These are phyloP conservation scores for Aspergillus haitiensis DNA, from an alignment of 495 filamentous ascomycete genomes.

Conservation along the genomic window DNA sequence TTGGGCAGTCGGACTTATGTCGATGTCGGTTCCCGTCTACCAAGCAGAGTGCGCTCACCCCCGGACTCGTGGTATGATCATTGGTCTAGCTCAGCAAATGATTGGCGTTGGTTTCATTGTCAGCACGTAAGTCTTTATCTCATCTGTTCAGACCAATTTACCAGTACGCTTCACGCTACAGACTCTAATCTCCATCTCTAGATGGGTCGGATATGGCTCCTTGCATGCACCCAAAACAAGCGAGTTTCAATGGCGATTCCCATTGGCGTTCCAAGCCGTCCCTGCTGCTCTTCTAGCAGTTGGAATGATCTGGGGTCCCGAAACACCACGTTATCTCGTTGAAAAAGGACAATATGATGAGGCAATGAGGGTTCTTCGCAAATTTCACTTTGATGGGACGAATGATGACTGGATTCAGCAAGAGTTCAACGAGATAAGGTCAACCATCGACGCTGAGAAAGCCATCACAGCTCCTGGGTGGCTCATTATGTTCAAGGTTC, in stretches of 20 bases:
- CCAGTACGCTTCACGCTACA: background rate
- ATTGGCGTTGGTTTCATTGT: slow-evolving; percentile 58
- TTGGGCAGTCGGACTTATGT: slow-evolving; percentile 60
- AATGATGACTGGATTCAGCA: slow-evolving; percentile 52
- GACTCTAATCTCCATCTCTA: slow-evolving; percentile 18
- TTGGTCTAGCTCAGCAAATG: slow-evolving; percentile 61
- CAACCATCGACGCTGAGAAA: slow-evolving; percentile 51
- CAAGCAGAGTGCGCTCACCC: slow-evolving; percentile 55
- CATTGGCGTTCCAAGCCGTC: slow-evolving; percentile 54
- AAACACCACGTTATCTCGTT: slow-evolving; percentile 57
- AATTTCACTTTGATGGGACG: slow-evolving; percentile 49
- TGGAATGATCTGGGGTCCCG: slow-evolving; percentile 54
- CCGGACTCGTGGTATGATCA: slow-evolving; percentile 55
- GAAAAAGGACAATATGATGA: slow-evolving; percentile 47
- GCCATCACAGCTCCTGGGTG: slow-evolving; percentile 44
- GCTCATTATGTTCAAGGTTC: slow-evolving; percentile 53
- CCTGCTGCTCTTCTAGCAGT: slow-evolving; percentile 45
- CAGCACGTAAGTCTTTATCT: slow-evolving; percentile 35
- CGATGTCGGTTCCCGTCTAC: slow-evolving; percentile 60
- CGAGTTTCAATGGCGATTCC: slow-evolving; percentile 56
- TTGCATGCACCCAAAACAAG: slow-evolving; percentile 41
- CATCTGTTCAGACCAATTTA: background rate
- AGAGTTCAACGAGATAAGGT: slow-evolving; percentile 50
- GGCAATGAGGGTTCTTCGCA: slow-evolving; percentile 49
- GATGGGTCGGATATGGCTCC: slow-evolving; percentile 59